phyloP scores from a whole-genome alignment of 768 basidiomycete genomes.

The Multifurca ochricompacta region DNA sequence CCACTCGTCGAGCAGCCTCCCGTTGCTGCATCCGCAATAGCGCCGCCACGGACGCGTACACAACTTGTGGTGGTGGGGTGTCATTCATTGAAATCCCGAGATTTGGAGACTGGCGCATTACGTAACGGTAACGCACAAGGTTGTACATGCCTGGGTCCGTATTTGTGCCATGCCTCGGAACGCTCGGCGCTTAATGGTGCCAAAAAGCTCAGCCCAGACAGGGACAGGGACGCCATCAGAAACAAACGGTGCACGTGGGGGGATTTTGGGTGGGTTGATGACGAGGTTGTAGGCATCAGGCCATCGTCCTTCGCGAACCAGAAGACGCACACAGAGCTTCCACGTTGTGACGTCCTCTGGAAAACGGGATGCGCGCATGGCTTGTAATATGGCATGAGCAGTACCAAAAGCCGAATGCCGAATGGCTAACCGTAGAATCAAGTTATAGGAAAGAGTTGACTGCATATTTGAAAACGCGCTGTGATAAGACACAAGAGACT shows the following conservation, averaged over 20 bases:
- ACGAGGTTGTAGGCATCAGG: slow-evolving; percentile 41
- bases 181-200: slow-evolving; percentile 34
- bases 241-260: neutral
- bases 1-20: slow-evolving; percentile 9
- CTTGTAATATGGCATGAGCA: slow-evolving; percentile 36
- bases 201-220: slow-evolving; percentile 59
- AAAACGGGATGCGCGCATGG: slow-evolving; percentile 40
- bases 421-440: slow-evolving; percentile 41
- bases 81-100: neutral
- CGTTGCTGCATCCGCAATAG: slow-evolving; percentile 17
- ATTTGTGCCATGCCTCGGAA: slow-evolving; percentile 20
- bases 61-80: slow-evolving; percentile 4
- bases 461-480: slow-evolving; percentile 27
- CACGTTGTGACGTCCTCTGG: slow-evolving; percentile 45
- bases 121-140: slow-evolving; percentile 7
- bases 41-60: slow-evolving; percentile 9
- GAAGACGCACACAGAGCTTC: slow-evolving; percentile 48
- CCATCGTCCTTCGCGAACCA: slow-evolving; percentile 52
- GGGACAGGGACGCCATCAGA: slow-evolving; percentile 30
- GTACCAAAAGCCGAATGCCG: slow-evolving; percentile 42
- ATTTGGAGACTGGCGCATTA: slow-evolving; percentile 11
- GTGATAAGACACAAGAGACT: slow-evolving; percentile 46
- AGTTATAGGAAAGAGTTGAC: slow-evolving; percentile 38
- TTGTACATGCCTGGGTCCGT: slow-evolving; percentile 15
- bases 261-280: neutral